Base-by-base conservation (phyloP, 202 grass and related monocot genomes). In the Zoysia matrella region DNA sequence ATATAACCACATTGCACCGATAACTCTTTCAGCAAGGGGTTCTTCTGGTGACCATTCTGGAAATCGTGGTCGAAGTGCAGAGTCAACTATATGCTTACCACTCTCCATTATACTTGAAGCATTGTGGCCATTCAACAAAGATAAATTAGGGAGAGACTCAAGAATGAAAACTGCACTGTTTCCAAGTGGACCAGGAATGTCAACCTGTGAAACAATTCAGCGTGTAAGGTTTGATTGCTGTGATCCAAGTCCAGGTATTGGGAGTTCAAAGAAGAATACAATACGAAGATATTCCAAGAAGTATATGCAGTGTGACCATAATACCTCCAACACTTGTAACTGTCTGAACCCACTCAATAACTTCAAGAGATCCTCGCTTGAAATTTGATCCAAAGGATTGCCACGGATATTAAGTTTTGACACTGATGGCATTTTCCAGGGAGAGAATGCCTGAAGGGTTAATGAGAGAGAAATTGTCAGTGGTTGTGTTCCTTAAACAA, bases 1-100 rank as follows among this genome's bases (percentile, higher is more conserved):
- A 91, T 94, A 98, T 49, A 88, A 67, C 92, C 95, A 98, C 95
- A 94, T 94, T 78, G 92, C 88, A 88, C 84, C 83, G 88, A 98
- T 78, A 81, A 98, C 86, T 76, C 86, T 94, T 55, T 98, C 95
- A 78, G 78, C 39, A 79, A 93, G 90, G 65, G 86, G 68, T 69
- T 98, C 95, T 70, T 86, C 76, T 1, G 84, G 72, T 55, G 68
- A 83, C 95, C 95, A 98, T 73, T 94, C 92, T 62, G 95, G 95
- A 73, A 94, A 54, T 60, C 84, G 75, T 0, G 88, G 95, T 83
- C 80, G 61, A 84, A 94, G 95, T 56, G 81, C 82, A 76, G 92
- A 84, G 62, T 97, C 86, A 73, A 94, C 75, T 77, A 88, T 75
- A 82, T 92, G 92, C 86, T 93, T 98, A 63, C 84, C 88, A 63